Evolutionary conservation across 108 stramenopile species (phyloP).

Genomic region (Nitzschia inconspicua): DNA sequence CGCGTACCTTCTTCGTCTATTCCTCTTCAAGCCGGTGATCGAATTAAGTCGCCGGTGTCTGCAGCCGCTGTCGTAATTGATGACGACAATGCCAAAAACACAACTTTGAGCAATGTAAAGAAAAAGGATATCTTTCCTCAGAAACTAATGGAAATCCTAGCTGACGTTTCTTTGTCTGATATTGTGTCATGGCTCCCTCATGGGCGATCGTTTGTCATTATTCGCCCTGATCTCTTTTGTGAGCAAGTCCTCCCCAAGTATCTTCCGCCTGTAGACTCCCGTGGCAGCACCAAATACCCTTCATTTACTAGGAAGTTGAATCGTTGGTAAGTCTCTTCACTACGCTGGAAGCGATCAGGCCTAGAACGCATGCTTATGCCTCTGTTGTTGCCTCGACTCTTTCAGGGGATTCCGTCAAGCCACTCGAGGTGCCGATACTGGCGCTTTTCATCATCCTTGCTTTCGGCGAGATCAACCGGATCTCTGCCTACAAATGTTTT

Average conservation of each 20-base stretch:
- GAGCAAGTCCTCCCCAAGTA: constrained; percentile 64
- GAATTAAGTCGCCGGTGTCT: not conserved
- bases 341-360: not conserved
- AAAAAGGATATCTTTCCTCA: constrained; percentile 70
- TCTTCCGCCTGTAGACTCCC: constrained; percentile 53
- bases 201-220: constrained; percentile 71
- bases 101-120: not conserved
- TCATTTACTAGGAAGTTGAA: constrained; percentile 79
- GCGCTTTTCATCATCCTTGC: constrained; percentile 75
- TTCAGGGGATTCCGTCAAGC: constrained; percentile 77
- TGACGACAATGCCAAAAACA: constrained; percentile 2
- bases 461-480: constrained; percentile 65
- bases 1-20: no score
- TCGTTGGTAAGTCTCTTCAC: constrained; percentile 52
- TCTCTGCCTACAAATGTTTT: constrained; percentile 66
- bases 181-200: constrained; percentile 80
- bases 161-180: constrained; percentile 49
- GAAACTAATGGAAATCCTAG: constrained; percentile 61
- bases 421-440: constrained; percentile 74
- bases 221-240: constrained; percentile 75
- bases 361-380: not conserved
- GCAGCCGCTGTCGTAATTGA: constrained; percentile 7
- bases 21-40: no score
- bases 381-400: not conserved
- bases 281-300: constrained; percentile 63